Evolutionary conservation across 257 asterid genomes (phyloP), one percentile per base, ranked within the genome.

Genomic region (Eustoma russellianum): DNA sequence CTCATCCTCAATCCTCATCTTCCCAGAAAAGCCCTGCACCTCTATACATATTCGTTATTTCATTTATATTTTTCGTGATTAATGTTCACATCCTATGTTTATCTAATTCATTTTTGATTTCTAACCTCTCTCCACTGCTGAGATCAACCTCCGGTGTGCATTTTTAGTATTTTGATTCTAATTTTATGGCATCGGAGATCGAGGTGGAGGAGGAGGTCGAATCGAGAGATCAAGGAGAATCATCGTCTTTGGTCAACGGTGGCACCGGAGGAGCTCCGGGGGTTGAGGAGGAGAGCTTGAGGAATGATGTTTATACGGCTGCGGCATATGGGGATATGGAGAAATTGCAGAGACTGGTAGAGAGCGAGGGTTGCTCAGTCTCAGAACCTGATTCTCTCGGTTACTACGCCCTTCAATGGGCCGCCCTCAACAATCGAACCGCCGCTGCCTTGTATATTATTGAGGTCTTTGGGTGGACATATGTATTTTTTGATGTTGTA

Each of bases 241-340:
- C 70, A 53, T 28, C 64, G 44, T 71, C 81, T 2, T 55, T 64
- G 64, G 67, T 76, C 43, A 59, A 34, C n/a, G 41, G 57, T 51
- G 43, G 13, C 7, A 38, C 43, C 43, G 43, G 43, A 7, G 43
- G 43, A 11, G 61, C 72, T 40, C 59, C 68, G 12, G 77, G 49
- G 46, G 77, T 62, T 55, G 94, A 82, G 52, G 95, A 79, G 38
- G 99, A 91, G 63, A 85, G 88, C 68, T 77, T 88, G 77, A 76
- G 83, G 77, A 88, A 88, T 74, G 97, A 92, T 57, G 94, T 92
- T 17, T 92, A 83, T 75, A 92, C 99, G 61, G 95, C 99, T 30
- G 95, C 99, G 44, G 97, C 99, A 7, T 92, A 88, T 46, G 99
- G 97, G 13, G 94, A 92, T 61, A 78, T 88, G 88, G 95, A 85